phyloP scores from a whole-genome alignment of 768 basidiomycete species.

The Suillus bovinus region DNA sequence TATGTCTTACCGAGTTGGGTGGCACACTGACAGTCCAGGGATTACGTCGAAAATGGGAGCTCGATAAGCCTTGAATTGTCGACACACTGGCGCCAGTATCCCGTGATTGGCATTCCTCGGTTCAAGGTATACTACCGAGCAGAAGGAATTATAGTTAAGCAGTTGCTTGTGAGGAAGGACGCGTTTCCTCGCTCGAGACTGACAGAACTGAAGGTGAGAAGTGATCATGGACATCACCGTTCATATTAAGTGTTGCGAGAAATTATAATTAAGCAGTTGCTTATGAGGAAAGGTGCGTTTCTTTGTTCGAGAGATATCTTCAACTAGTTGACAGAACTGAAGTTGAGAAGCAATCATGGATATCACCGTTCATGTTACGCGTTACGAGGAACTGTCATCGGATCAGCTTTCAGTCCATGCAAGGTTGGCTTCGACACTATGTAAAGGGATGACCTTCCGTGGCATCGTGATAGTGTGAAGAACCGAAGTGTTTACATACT shows the following conservation, averaged over 20 bases:
- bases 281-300: background rate
- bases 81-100: no score
- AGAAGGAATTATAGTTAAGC: no score
- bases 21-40: background rate
- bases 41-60: background rate
- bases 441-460: background rate
- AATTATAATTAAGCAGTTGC: no score
- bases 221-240: background rate
- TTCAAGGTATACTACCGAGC: background rate
- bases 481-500: background rate
- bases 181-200: background rate
- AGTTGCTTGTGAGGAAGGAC: background rate
- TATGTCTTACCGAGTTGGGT: background rate
- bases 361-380: background rate
- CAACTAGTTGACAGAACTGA: no score
- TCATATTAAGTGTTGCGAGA: background rate
- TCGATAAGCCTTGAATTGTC: background rate
- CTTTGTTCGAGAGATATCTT: no score
- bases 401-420: background rate
- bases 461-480: background rate
- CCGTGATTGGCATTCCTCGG: background rate
- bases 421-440: background rate
- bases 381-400: background rate
- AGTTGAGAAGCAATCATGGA: background rate
- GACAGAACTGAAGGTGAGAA: background rate